These are phyloP conservation scores for Monosporascus sp. DNA, from an alignment of 2,329 filamentous ascomycete genomes.

Conservation along the genomic window DNA sequence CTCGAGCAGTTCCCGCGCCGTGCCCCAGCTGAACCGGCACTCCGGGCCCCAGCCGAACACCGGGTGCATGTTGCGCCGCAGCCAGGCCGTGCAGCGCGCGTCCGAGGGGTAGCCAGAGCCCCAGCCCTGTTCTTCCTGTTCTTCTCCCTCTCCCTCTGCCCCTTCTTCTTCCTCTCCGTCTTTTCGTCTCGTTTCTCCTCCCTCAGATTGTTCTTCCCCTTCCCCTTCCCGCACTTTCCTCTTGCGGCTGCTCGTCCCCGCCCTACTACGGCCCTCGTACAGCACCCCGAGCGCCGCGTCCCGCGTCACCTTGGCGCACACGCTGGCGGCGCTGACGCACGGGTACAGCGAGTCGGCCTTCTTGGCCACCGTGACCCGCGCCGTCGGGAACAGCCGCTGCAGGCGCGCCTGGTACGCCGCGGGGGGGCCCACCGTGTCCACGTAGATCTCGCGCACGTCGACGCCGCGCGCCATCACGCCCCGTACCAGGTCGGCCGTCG, in stretches of 20 bases:
- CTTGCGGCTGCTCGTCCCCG: background rate
- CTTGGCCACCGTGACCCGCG: conserved; percentile 72
- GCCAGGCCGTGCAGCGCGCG: conserved; percentile 71
- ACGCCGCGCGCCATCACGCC: conserved; percentile 73
- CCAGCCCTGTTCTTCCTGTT: conserved; percentile 56
- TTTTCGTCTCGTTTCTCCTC: background rate
- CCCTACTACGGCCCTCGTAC: conserved; percentile 49
- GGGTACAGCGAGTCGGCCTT: conserved; percentile 93
- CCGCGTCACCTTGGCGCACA: conserved; percentile 93
- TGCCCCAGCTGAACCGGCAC: conserved; percentile 93
- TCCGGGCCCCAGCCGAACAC: conserved; percentile 94
- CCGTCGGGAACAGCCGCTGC: conserved; percentile 75
- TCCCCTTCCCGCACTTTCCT: background rate
- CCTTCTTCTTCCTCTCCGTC: conserved; percentile 17
- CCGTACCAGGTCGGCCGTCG: conserved; percentile 77
- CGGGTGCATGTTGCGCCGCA: conserved; percentile 82
- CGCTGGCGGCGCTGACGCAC: conserved; percentile 86
- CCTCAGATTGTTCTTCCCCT: background rate
- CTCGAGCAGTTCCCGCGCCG: conserved; percentile 88
- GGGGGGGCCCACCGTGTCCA: conserved; percentile 88
- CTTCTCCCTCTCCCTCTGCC: conserved; percentile 25
- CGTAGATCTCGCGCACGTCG: conserved; percentile 83
- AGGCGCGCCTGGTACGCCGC: conserved; percentile 79
- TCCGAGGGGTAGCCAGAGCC: conserved; percentile 94
- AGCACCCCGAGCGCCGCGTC: conserved; percentile 83